Evolutionary conservation across 495 filamentous ascomycete genomes (phyloP).

Genomic region (Xylaria curta): DNA sequence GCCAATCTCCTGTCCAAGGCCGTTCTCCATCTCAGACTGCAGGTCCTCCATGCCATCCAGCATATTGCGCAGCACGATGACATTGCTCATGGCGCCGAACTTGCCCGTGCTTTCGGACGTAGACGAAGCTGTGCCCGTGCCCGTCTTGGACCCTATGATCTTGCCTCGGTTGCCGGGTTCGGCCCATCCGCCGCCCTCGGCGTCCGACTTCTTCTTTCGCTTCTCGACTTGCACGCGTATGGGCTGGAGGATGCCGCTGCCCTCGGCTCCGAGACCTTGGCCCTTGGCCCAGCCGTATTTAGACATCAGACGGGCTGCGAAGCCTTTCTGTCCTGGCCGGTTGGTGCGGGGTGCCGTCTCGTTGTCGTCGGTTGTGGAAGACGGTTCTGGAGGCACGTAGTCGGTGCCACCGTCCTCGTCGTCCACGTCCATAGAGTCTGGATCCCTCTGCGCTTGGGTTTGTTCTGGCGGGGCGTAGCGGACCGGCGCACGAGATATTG

Average conservation of each 20-base stretch:
- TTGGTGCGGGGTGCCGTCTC: constrained; percentile 56
- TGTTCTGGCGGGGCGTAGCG: constrained; percentile 75
- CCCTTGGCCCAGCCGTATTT: constrained; percentile 95
- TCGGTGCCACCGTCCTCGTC: constrained; percentile 49
- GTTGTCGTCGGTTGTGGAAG: constrained; percentile 27
- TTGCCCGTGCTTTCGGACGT: constrained; percentile 45
- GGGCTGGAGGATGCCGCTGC: constrained; percentile 81
- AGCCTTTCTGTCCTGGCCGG: constrained; percentile 81
- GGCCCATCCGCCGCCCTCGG: constrained; percentile 79
- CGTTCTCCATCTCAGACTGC: constrained; percentile 72
- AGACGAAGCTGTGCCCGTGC: constrained; percentile 28
- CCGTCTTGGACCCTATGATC: constrained; percentile 68
- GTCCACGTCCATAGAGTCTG: constrained; percentile 59
- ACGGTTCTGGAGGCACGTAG: constrained; percentile 48
- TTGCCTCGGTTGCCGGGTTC: constrained; percentile 73
- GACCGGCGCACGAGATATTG: constrained; percentile 86
- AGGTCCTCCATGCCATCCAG: constrained; percentile 73
- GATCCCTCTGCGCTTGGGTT: constrained; percentile 42
- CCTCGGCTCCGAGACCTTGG: constrained; percentile 79
- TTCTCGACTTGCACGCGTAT: constrained; percentile 84
- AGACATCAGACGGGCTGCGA: constrained; percentile 83
- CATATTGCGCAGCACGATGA: constrained; percentile 82
- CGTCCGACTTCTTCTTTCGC: constrained; percentile 74
- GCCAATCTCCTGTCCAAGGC: constrained; percentile 90
- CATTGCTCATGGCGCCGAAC: constrained; percentile 78